Evolutionary conservation across 345 rosid species (phyloP).

Genomic region (Dipteronia dyeriana): DNA sequence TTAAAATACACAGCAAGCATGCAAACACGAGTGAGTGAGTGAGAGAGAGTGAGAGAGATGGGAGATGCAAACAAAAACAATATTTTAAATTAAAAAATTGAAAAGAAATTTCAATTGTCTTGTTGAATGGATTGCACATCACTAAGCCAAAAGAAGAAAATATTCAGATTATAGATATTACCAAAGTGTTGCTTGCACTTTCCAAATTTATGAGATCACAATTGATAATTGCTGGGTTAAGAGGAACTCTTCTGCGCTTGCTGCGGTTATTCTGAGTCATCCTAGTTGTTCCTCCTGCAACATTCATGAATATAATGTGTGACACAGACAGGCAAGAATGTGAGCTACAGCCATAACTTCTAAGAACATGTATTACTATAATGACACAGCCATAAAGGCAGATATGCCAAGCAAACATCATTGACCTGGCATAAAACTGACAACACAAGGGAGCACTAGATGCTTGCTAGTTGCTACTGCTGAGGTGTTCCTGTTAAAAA

Average conservation of each 20-base stretch:
- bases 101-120: not conserved
- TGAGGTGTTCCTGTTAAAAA: not conserved
- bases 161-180: slow-evolving; percentile 25
- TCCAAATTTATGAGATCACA: slow-evolving; percentile 59
- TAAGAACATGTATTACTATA: not conserved
- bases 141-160: not conserved
- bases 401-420: not conserved
- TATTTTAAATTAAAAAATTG: not conserved
- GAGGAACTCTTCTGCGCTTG: slow-evolving; percentile 49
- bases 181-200: slow-evolving; percentile 37
- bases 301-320: not conserved
- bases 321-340: not conserved
- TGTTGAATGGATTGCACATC: not conserved
- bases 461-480: not conserved
- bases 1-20: not conserved
- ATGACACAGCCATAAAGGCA: not conserved
- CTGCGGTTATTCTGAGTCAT: slow-evolving; percentile 25
- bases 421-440: not conserved
- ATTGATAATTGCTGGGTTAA: slow-evolving; percentile 33
- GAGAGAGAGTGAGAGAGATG: not conserved
- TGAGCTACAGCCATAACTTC: slow-evolving; percentile 14
- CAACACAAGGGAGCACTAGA: slow-evolving; percentile 1
- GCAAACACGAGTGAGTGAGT: not conserved
- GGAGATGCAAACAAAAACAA: not conserved
- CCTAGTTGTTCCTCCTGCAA: slow-evolving; percentile 37